Evolutionary conservation across 768 basidiomycete genomes (phyloP).

Genomic region (Auriscalpium orientale): DNA sequence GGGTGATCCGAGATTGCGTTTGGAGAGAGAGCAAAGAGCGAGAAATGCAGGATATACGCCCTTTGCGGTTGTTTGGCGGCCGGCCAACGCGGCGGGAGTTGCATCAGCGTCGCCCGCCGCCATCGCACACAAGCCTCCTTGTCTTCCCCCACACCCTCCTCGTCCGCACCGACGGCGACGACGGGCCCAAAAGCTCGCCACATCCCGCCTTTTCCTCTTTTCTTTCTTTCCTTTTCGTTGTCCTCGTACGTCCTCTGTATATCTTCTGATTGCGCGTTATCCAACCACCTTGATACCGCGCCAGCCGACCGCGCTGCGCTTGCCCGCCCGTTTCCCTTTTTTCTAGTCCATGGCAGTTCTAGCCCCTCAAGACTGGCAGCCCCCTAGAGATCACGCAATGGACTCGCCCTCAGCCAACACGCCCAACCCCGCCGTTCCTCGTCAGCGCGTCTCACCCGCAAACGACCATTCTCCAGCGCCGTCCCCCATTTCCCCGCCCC

Average conservation of each 20-base stretch:
- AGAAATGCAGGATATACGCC: neutral
- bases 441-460: constrained; percentile 55
- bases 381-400: constrained; percentile 57
- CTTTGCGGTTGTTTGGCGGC: neutral
- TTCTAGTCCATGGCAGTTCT: constrained; percentile 64
- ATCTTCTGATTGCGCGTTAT: neutral
- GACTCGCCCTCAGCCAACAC: constrained; percentile 36
- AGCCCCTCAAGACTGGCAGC: constrained; percentile 70
- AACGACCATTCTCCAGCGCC: constrained; percentile 39
- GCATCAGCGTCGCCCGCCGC: constrained; percentile 7
- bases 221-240: constrained; percentile 14
- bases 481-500: constrained; percentile 26
- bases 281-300: neutral
- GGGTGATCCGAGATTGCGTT: no score
- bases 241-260: constrained; percentile 7
- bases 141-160: neutral
- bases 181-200: neutral
- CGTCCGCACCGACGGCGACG: constrained; percentile 7
- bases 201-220: neutral
- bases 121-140: constrained; percentile 15
- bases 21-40: no score
- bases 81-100: neutral
- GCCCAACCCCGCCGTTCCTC: constrained; percentile 32
- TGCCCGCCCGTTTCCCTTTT: neutral
- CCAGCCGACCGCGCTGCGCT: neutral